These are phyloP conservation scores for Apiotrichum gamsii DNA, from an alignment of 1,284 basidiomycete species.

Conservation along the genomic window DNA sequence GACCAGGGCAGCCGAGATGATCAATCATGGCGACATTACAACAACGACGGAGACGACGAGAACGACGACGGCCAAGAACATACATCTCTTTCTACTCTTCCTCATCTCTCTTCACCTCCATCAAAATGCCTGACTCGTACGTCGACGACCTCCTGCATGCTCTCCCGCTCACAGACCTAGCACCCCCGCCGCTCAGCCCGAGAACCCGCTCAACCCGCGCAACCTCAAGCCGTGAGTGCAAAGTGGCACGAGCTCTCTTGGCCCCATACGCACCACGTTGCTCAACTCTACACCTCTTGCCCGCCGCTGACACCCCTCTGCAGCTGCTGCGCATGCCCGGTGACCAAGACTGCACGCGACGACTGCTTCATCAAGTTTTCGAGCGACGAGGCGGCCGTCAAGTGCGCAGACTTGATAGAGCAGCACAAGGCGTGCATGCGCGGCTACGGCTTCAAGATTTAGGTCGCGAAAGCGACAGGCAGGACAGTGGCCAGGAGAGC, in stretches of 20 bases:
- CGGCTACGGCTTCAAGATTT: slow-evolving; percentile 75
- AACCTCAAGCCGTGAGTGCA: slow-evolving; percentile 79
- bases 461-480: too few relatives aligned
- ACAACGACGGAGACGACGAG: too few relatives aligned
- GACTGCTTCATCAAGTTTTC: slow-evolving; percentile 82
- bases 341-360: slow-evolving; percentile 84
- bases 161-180: neutral
- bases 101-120: neutral
- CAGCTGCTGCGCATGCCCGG: slow-evolving; percentile 89
- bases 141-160: too few relatives aligned
- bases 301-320: too few relatives aligned
- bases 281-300: too few relatives aligned
- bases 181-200: slow-evolving; percentile 9
- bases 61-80: neutral
- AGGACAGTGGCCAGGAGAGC: too few relatives aligned
- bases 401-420: slow-evolving; percentile 72
- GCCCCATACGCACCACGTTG: too few relatives aligned
- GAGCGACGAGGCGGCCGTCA: slow-evolving; percentile 62
- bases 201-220: slow-evolving; percentile 77
- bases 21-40: too few relatives aligned
- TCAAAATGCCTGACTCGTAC: slow-evolving; percentile 13
- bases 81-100: neutral
- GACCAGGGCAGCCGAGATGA: too few relatives aligned
- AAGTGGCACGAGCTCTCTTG: too few relatives aligned
- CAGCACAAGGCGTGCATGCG: slow-evolving; percentile 87